phyloP scores from a whole-genome alignment of 352 stramenopile genomes.

The Pythium sukuiense region DNA sequence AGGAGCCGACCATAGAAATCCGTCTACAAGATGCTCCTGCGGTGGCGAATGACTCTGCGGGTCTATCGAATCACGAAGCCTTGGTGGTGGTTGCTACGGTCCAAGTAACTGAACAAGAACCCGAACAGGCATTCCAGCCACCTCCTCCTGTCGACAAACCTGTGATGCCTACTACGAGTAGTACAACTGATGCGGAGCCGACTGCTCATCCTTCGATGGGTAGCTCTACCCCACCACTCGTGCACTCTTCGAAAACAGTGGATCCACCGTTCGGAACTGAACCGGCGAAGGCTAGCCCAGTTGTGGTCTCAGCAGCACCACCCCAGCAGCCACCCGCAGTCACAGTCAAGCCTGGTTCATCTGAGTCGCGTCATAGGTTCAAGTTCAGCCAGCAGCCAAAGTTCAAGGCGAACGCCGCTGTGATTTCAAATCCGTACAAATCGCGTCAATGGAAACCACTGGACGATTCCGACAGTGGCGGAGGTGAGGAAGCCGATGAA shows the following conservation, averaged over 20 bases:
- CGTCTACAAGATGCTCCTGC: too few species aligned
- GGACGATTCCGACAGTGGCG: conserved; percentile 55
- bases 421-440: conserved; percentile 18
- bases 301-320: not conserved
- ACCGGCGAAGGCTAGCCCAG: not conserved
- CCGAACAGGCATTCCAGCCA: too few species aligned
- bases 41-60: too few species aligned
- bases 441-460: conserved; percentile 19
- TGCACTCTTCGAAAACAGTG: not conserved
- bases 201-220: not conserved
- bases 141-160: too few species aligned
- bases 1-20: not conserved
- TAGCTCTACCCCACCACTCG: not conserved
- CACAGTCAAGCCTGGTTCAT: conserved; percentile 1
- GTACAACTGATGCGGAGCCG: too few species aligned
- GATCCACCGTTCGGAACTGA: not conserved
- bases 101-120: too few species aligned
- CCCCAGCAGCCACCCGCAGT: not conserved
- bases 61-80: too few species aligned
- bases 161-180: too few species aligned
- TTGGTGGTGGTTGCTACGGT: too few species aligned
- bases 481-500: conserved; percentile 23
- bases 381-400: conserved; percentile 29
- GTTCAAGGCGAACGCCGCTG: conserved; percentile 22
- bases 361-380: conserved; percentile 18